Percentiles rank a stretch among this genome's conserved stretches.
phyloP scores from a whole-genome alignment of 805 yeast species.

The Brettanomyces bruxellensis region DNA sequence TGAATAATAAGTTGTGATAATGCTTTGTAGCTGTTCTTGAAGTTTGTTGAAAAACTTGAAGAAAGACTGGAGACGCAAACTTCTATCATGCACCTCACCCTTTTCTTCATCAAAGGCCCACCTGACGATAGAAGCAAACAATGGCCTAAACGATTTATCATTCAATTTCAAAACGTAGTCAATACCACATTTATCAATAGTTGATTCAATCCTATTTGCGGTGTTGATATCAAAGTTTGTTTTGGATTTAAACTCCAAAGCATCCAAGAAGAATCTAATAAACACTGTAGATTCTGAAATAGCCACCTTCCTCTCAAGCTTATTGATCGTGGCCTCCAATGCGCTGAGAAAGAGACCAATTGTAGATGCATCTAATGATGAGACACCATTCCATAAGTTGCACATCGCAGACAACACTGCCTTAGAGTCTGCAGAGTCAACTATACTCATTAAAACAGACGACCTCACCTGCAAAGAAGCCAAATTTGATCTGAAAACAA shows the following conservation, averaged over 20 bases:
- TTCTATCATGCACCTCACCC: slow-evolving; percentile 45
- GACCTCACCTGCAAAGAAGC: slow-evolving; percentile 55
- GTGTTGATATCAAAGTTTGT: slow-evolving; percentile 61
- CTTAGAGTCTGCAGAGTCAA: slow-evolving; percentile 59
- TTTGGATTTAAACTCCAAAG: slow-evolving; percentile 63
- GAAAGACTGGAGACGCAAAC: slow-evolving; percentile 44
- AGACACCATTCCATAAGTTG: slow-evolving; percentile 47
- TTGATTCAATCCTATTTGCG: slow-evolving; percentile 70
- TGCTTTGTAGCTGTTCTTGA: slow-evolving; percentile 76
- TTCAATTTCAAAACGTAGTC: slow-evolving; percentile 81
- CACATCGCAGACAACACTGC: slow-evolving; percentile 54
- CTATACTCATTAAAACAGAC: slow-evolving; percentile 51
- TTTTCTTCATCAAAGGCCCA: slow-evolving; percentile 81
- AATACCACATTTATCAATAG: slow-evolving; percentile 65
- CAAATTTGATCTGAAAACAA: slow-evolving; percentile 46
- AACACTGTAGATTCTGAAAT: slow-evolving; percentile 60
- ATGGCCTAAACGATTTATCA: slow-evolving; percentile 88
- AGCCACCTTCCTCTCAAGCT: slow-evolving; percentile 65
- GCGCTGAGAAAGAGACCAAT: slow-evolving; percentile 65
- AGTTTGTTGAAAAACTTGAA: slow-evolving; percentile 79
- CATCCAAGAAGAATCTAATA: slow-evolving; percentile 55
- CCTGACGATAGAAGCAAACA: slow-evolving; percentile 74
- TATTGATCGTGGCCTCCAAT: slow-evolving; percentile 57
- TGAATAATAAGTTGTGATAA: slow-evolving; percentile 81
- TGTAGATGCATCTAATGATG: slow-evolving; percentile 32